Percentiles rank a stretch among this genome's conserved stretches.
Evolutionary conservation across 495 filamentous ascomycete genomes (phyloP).

Genomic region (Acidiella bohemica): DNA sequence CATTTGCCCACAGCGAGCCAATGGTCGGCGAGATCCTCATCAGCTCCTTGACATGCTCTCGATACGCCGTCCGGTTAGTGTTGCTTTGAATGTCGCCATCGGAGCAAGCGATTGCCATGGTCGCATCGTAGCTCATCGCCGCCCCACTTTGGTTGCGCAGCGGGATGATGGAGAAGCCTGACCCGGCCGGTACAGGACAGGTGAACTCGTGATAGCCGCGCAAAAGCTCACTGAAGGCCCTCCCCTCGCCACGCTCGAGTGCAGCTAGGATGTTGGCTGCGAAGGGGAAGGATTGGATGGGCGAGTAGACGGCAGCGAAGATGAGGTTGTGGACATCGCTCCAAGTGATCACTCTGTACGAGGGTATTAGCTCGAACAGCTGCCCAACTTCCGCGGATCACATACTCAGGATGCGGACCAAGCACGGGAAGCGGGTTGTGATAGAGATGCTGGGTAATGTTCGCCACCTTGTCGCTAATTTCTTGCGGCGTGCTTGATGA

Average conservation of each 20-base stretch:
- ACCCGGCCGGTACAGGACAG: conserved; percentile 4
- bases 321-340: conserved; percentile 27
- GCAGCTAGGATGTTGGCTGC: conserved; percentile 42
- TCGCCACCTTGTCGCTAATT: conserved; percentile 31
- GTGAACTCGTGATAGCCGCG: conserved; percentile 14
- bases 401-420: conserved; percentile 20
- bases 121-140: conserved; percentile 26
- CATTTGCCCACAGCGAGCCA: conserved; percentile 46
- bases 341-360: conserved; percentile 25
- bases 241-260: conserved; percentile 42
- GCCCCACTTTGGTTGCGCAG: background rate
- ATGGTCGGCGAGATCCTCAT: conserved; percentile 34
- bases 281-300: conserved; percentile 42
- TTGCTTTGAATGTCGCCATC: conserved; percentile 40
- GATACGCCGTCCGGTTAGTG: conserved; percentile 34
- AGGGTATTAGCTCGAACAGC: too few relatives aligned
- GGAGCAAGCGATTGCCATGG: conserved; percentile 46
- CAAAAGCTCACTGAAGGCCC: conserved; percentile 35
- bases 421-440: conserved; percentile 38
- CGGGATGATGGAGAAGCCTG: conserved; percentile 5
- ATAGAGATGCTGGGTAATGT: conserved; percentile 33
- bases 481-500: conserved; percentile 25
- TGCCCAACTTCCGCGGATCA: too few relatives aligned
- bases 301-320: conserved; percentile 43
- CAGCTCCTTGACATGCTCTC: conserved; percentile 34